Percentiles rank a stretch among this genome's conserved stretches.
Conservation (phyloP, 2,329 filamentous ascomycete species). For the Thelonectria blattea region DNA sequence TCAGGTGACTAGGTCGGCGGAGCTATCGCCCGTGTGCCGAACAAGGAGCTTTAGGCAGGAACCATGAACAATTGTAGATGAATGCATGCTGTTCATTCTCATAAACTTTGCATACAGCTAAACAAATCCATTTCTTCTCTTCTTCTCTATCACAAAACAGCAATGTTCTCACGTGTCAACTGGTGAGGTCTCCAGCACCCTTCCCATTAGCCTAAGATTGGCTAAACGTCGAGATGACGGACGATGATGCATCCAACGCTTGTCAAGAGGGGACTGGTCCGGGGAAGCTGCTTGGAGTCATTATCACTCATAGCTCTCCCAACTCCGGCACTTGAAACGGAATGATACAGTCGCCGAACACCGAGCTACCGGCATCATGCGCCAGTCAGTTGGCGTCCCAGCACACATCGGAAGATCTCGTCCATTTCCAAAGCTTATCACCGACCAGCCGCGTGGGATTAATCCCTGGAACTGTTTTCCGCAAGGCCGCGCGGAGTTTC, state of each 20-base stretch:
- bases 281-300: background rate
- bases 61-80: background rate
- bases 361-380: constrained; percentile 2
- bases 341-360: constrained; percentile 13
- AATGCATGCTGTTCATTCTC: too few relatives aligned
- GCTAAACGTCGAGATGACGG: background rate
- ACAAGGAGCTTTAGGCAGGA: background rate
- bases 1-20: background rate
- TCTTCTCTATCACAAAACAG: background rate
- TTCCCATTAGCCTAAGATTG: background rate
- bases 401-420: background rate
- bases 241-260: background rate
- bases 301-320: background rate
- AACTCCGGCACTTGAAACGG: constrained; percentile 1
- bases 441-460: background rate
- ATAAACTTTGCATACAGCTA: background rate
- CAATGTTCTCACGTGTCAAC: background rate
- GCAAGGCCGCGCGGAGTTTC: constrained; percentile 1
- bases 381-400: background rate
- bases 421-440: constrained; percentile 15
- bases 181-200: background rate
- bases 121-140: background rate
- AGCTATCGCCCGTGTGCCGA: background rate
- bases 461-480: background rate
- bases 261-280: background rate